Conservation (phyloP, 2,329 filamentous ascomycete species). For the Chaetothyriales sp. region DNA sequence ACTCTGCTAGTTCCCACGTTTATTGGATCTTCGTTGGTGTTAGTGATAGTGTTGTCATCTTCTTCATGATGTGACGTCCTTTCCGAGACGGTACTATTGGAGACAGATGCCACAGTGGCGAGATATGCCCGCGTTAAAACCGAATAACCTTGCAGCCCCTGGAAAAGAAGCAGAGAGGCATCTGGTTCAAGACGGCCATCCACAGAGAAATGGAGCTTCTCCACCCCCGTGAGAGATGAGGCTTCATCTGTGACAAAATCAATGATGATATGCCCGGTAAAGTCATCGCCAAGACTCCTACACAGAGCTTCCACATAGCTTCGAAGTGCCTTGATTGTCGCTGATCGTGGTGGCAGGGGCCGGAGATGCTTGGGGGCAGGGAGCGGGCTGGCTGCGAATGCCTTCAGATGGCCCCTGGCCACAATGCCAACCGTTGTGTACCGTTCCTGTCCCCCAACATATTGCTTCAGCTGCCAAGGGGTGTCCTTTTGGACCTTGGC, state of each 20-base stretch:
- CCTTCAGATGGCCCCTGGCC: slow-evolving; percentile 45
- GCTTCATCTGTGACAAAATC: slow-evolving; percentile 48
- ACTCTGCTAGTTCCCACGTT: slow-evolving; percentile 15
- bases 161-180: slow-evolving; percentile 49
- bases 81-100: slow-evolving; percentile 7
- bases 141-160: slow-evolving; percentile 25
- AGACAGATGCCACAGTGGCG: slow-evolving; percentile 24
- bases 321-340: slow-evolving; percentile 1
- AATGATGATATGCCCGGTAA: slow-evolving; percentile 60
- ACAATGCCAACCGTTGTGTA: slow-evolving; percentile 58
- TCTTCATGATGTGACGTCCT: slow-evolving; percentile 5
- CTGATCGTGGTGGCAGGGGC: slow-evolving; percentile 36
- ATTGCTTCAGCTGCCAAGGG: slow-evolving; percentile 56
- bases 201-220: slow-evolving; percentile 42
- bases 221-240: slow-evolving; percentile 10
- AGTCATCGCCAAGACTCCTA: slow-evolving; percentile 21
- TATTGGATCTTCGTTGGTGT: not conserved
- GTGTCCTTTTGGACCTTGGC: slow-evolving; percentile 39
- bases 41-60: slow-evolving; percentile 1
- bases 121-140: slow-evolving; percentile 35
- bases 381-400: slow-evolving; percentile 51
- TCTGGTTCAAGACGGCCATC: slow-evolving; percentile 56
- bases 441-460: slow-evolving; percentile 42
- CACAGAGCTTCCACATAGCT: slow-evolving; percentile 32
- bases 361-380: slow-evolving; percentile 46